phyloP scores from a whole-genome alignment of 164 flowering plant species.

The Kingdonia uniflora region DNA sequence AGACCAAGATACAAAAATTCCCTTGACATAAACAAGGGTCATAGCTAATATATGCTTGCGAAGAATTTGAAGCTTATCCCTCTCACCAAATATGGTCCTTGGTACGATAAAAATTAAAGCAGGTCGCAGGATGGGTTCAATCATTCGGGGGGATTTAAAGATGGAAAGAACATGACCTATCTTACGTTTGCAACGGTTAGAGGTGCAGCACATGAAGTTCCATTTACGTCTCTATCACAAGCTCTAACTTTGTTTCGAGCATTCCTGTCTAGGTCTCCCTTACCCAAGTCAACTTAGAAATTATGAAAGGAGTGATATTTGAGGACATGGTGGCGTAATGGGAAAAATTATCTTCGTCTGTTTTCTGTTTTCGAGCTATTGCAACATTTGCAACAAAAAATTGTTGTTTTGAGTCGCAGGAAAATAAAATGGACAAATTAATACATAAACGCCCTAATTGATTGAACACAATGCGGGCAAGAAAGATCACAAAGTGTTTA shows the following conservation, averaged over 20 bases:
- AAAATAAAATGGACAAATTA: no score
- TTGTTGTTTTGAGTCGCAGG: no score
- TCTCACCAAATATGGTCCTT: constrained; percentile 23
- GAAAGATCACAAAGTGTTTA: no score
- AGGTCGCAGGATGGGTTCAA: constrained; percentile 51
- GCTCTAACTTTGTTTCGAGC: background rate
- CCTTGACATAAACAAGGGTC: constrained; percentile 36
- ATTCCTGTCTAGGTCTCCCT: no score
- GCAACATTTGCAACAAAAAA: no score
- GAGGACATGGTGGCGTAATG: no score
- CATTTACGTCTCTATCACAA: constrained; percentile 35
- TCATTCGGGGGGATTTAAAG: constrained; percentile 23
- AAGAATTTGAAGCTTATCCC: constrained; percentile 18
- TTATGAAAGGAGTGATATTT: no score
- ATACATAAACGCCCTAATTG: no score
- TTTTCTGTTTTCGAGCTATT: no score
- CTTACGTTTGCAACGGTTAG: constrained; percentile 40
- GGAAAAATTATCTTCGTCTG: no score
- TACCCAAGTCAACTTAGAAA: no score
- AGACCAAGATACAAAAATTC: constrained; percentile 35
- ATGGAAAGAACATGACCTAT: constrained; percentile 28
- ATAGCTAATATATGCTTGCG: constrained; percentile 29
- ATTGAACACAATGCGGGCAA: no score
- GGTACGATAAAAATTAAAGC: constrained; percentile 29
- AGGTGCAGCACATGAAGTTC: constrained; percentile 44